Evolutionary conservation across 345 rosid species (phyloP).

Genomic region (Murraya koenigii): DNA sequence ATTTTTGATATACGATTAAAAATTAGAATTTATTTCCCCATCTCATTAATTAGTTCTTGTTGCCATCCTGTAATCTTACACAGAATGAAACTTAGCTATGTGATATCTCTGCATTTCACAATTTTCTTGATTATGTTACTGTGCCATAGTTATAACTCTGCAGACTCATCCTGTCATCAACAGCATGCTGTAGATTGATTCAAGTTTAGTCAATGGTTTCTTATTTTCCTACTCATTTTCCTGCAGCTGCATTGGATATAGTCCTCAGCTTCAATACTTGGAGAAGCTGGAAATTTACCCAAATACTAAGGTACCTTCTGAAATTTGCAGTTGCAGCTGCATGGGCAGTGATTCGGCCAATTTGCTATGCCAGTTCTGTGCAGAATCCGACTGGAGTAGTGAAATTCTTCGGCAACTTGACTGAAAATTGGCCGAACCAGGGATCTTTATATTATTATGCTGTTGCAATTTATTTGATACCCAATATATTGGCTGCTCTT

Average conservation of each 20-base stretch:
- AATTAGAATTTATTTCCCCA: not conserved
- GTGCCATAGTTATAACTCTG: not conserved
- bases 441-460: slow-evolving; percentile 61
- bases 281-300: slow-evolving; percentile 72
- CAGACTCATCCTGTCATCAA: slow-evolving; percentile 8
- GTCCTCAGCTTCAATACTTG: slow-evolving; percentile 83
- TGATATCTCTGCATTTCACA: slow-evolving; percentile 5
- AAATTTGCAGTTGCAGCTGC: slow-evolving; percentile 73
- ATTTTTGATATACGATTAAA: slow-evolving; percentile 5
- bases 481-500: slow-evolving; percentile 66
- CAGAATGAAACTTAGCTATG: not conserved
- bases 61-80: not conserved
- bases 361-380: slow-evolving; percentile 69
- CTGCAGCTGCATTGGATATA: slow-evolving; percentile 74
- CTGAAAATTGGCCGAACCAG: slow-evolving; percentile 54
- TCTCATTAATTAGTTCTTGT: not conserved
- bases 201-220: not conserved
- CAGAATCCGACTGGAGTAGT: slow-evolving; percentile 75
- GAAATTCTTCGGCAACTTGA: slow-evolving; percentile 64
- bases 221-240: slow-evolving; percentile 11
- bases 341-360: slow-evolving; percentile 81
- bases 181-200: not conserved
- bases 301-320: slow-evolving; percentile 72
- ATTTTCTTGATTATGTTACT: slow-evolving; percentile 5
- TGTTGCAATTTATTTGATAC: slow-evolving; percentile 73